These are phyloP conservation scores for Ophiostoma triangulosporum DNA, from an alignment of 2,329 filamentous ascomycete species.

Conservation along the genomic window DNA sequence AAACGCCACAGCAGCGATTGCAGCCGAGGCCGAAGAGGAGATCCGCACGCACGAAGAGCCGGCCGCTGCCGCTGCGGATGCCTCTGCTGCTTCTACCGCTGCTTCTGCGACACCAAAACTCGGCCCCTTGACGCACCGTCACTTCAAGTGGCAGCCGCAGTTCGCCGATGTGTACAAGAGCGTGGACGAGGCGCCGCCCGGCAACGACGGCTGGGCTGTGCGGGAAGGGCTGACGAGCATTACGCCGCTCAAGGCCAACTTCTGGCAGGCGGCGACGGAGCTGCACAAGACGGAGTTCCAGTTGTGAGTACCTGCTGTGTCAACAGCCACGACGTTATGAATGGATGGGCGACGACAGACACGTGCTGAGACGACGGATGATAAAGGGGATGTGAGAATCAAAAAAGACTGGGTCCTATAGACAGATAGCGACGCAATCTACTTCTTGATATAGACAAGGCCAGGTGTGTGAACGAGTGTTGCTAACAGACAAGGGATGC, in stretches of 20 bases:
- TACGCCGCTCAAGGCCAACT: conserved; percentile 84
- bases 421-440: conserved; percentile 9
- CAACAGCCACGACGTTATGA: background rate
- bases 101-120: background rate
- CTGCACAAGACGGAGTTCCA: conserved; percentile 59
- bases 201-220: conserved; percentile 89
- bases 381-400: background rate
- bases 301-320: conserved; percentile 50
- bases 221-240: conserved; percentile 79
- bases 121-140: conserved; percentile 43
- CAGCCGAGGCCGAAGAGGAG: conserved; percentile 56
- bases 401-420: conserved; percentile 6
- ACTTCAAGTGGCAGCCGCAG: conserved; percentile 88
- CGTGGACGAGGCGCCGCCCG: conserved; percentile 64
- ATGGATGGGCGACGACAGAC: background rate
- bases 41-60: conserved; percentile 35
- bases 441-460: background rate
- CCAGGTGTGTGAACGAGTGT: background rate
- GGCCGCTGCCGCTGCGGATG: background rate
- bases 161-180: conserved; percentile 80
- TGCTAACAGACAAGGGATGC: conserved; percentile 1
- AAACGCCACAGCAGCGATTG: conserved; percentile 10
- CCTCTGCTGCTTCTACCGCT: background rate
- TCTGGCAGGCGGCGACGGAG: conserved; percentile 58
- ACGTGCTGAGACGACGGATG: background rate